phyloP scores from a whole-genome alignment of 2,329 filamentous ascomycete genomes.

The Aspergillus tamarii region DNA sequence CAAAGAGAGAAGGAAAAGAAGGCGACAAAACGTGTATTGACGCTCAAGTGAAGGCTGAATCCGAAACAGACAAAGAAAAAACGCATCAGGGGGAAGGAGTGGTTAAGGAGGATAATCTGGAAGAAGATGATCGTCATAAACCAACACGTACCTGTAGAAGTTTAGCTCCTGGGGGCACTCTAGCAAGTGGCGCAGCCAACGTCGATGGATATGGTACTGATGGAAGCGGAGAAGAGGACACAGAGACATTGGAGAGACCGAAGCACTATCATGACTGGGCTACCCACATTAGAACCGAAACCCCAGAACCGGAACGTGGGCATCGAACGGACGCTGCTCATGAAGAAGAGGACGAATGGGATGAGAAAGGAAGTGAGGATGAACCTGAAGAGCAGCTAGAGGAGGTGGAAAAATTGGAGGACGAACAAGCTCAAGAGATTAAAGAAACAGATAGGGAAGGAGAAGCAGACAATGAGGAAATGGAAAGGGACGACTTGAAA shows the following conservation, averaged over 20 bases:
- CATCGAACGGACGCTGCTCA: slow-evolving; percentile 9
- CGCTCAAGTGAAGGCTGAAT: background rate
- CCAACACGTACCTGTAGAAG: background rate
- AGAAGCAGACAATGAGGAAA: background rate
- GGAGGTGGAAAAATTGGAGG: slow-evolving; percentile 17
- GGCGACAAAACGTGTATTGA: background rate
- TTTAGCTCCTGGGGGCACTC: background rate
- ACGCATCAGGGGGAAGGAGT: slow-evolving; percentile 33
- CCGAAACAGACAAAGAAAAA: slow-evolving; percentile 12
- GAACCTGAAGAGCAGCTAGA: slow-evolving; percentile 14
- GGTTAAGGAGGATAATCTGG: background rate
- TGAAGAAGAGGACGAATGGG: slow-evolving; percentile 8
- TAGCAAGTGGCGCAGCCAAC: background rate
- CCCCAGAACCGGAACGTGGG: background rate
- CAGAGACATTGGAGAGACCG: slow-evolving; percentile 31
- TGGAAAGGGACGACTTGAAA: slow-evolving; percentile 20
- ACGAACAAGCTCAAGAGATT: slow-evolving; percentile 8
- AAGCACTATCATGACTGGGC: slow-evolving; percentile 33
- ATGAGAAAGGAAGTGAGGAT: slow-evolving; percentile 10
- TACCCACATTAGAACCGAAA: slow-evolving; percentile 6
- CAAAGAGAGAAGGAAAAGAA: background rate
- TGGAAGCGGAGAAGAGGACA: slow-evolving; percentile 19
- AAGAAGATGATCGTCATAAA: slow-evolving; percentile 4
- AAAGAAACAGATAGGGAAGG: background rate
- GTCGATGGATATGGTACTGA: background rate